Conservation (phyloP, 1,284 basidiomycete genomes). For the Ganoderma resinaceum region DNA sequence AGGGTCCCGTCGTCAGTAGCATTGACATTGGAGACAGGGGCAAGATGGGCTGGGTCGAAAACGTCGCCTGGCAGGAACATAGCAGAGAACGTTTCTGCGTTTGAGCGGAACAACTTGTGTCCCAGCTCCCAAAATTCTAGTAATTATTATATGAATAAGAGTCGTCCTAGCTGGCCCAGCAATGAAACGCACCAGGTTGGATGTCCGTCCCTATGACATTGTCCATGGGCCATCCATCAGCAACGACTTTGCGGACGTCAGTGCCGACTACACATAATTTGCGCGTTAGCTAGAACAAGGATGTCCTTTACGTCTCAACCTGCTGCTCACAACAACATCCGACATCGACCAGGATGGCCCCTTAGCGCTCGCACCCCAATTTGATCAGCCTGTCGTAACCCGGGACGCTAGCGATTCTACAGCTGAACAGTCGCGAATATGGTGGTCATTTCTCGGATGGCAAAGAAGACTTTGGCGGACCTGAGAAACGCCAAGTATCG, state of each 20-base stretch:
- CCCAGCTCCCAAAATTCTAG: slow-evolving; percentile 40
- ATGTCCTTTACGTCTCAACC: not conserved
- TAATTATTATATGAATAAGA: not conserved
- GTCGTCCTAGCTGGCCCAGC: too few species aligned
- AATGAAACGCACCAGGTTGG: slow-evolving; percentile 36
- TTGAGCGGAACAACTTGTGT: slow-evolving; percentile 39
- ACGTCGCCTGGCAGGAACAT: slow-evolving; percentile 31
- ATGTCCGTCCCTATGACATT: slow-evolving; percentile 45
- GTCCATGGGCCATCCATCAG: slow-evolving; percentile 45
- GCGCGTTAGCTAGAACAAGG: not conserved
- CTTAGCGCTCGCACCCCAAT: slow-evolving; percentile 43
- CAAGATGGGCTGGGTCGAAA: slow-evolving; percentile 45
- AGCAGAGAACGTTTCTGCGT: slow-evolving; percentile 49
- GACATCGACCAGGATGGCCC: slow-evolving; percentile 53
- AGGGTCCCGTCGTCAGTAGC: not conserved
- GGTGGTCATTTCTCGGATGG: not conserved
- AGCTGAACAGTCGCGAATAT: slow-evolving; percentile 26
- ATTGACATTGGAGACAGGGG: slow-evolving; percentile 1
- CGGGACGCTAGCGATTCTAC: slow-evolving; percentile 43
- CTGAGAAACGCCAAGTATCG: not conserved
- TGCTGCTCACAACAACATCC: slow-evolving; percentile 53
- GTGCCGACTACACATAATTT: slow-evolving; percentile 47
- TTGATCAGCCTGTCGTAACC: slow-evolving; percentile 49
- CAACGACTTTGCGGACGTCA: slow-evolving; percentile 47
- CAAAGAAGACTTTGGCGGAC: not conserved